Evolutionary conservation across 345 rosid species (phyloP).

Genomic region (Populus deltoides): DNA sequence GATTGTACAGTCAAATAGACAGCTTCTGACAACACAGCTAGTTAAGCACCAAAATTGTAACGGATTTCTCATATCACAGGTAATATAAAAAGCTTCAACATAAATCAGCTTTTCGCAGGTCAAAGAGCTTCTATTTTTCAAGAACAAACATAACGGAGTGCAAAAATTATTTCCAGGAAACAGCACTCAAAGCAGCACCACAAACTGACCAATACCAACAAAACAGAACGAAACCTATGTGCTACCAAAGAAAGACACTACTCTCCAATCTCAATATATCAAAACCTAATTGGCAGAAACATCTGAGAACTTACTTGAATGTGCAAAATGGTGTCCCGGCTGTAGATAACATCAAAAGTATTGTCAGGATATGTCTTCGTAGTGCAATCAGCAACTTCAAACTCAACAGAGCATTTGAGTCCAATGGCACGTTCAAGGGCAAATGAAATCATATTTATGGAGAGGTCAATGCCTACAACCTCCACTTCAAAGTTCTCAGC

Average conservation of each 20-base stretch:
- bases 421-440: conserved; percentile 95
- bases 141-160: background rate
- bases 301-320: conserved; percentile 56
- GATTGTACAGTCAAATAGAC: background rate
- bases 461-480: conserved; percentile 92
- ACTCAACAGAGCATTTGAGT: conserved; percentile 79
- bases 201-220: background rate
- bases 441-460: conserved; percentile 88
- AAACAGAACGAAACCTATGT: background rate
- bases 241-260: background rate
- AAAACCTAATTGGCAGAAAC: background rate
- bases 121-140: background rate
- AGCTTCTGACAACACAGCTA: background rate
- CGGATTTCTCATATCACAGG: background rate
- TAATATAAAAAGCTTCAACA: background rate
- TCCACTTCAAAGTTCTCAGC: conserved; percentile 81
- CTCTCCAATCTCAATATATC: background rate
- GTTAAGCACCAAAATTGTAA: background rate
- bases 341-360: conserved; percentile 89
- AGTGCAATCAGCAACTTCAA: conserved; percentile 98
- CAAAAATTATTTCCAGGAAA: background rate
- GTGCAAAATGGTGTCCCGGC: conserved; percentile 95
- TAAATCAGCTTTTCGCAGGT: background rate
- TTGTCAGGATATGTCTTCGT: conserved; percentile 71
- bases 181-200: background rate